A percentile compares a stretch with the other conserved stretches of the same genome.
These are phyloP conservation scores for Teratosphaeriaceae sp. DNA, from an alignment of 2,329 filamentous ascomycete genomes.

Conservation along the genomic window DNA sequence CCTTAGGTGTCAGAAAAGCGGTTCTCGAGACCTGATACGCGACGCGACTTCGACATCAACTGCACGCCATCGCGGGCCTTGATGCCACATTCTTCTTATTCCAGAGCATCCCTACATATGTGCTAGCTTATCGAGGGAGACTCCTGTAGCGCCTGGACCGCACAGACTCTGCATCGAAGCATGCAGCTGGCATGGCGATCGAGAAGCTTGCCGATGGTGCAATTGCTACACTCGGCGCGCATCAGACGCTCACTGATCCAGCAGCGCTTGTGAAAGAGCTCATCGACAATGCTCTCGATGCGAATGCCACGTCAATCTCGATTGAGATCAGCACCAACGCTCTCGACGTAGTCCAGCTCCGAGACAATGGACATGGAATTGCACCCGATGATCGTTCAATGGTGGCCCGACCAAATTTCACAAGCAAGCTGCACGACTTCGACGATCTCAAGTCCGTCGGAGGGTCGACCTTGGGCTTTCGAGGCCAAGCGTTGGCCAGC, in stretches of 20 bases:
- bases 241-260: constrained; percentile 54
- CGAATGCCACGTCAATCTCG: constrained; percentile 59
- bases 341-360: constrained; percentile 61
- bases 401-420: constrained; percentile 61
- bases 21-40: too few relatives aligned
- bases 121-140: too few relatives aligned
- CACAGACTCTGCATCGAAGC: too few relatives aligned
- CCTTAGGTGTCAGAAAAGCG: too few relatives aligned
- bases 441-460: constrained; percentile 54
- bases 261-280: constrained; percentile 66
- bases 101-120: too few relatives aligned
- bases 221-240: constrained; percentile 53
- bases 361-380: constrained; percentile 70
- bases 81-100: too few relatives aligned
- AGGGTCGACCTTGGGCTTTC: constrained; percentile 62
- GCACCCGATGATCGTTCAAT: constrained; percentile 52
- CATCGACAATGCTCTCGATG: constrained; percentile 70
- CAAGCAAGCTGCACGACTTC: constrained; percentile 64
- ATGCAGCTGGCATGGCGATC: constrained; percentile 31
- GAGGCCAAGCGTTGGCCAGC: constrained; percentile 66
- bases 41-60: too few relatives aligned
- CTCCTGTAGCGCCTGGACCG: too few relatives aligned
- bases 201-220: constrained; percentile 36
- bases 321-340: constrained; percentile 59
- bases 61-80: too few relatives aligned